Evolutionary conservation across 2,329 filamentous ascomycete species (phyloP).

Genomic region (Pestalotiopsis sp.): DNA sequence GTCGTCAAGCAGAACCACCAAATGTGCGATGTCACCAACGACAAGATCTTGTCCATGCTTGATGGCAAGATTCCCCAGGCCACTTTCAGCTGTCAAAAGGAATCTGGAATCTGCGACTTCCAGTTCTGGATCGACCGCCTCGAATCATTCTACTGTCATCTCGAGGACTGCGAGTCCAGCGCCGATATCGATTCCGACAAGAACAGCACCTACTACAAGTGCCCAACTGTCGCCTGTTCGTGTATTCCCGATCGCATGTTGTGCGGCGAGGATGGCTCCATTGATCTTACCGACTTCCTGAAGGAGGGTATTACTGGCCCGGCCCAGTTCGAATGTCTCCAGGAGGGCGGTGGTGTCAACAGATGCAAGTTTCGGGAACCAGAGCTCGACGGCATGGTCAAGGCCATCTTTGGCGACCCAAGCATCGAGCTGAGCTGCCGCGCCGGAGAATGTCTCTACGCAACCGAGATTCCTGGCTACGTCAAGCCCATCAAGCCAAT

Average conservation of each 20-base stretch:
- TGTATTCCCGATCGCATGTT: constrained; percentile 93
- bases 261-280: constrained; percentile 86
- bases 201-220: constrained; percentile 85
- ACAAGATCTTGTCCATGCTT: constrained; percentile 85
- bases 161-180: constrained; percentile 77
- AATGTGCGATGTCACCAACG: constrained; percentile 96
- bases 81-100: constrained; percentile 86
- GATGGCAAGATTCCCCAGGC: constrained; percentile 87
- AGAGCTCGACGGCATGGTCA: constrained; percentile 88
- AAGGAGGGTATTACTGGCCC: constrained; percentile 82
- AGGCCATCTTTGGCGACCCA: constrained; percentile 84
- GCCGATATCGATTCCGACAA: constrained; percentile 68
- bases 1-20: constrained; percentile 95
- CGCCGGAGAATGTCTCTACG: constrained; percentile 89
- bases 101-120: constrained; percentile 82
- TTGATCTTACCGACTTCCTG: constrained; percentile 91
- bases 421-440: constrained; percentile 84
- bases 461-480: constrained; percentile 91
- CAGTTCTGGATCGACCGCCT: constrained; percentile 96
- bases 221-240: constrained; percentile 80
- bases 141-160: constrained; percentile 95
- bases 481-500: constrained; percentile 87
- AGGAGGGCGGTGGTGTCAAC: constrained; percentile 63
- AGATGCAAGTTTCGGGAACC: constrained; percentile 87
- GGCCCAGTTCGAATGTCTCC: constrained; percentile 76